Conservation (phyloP, 768 basidiomycete genomes). For the Lactarius sp. region DNA sequence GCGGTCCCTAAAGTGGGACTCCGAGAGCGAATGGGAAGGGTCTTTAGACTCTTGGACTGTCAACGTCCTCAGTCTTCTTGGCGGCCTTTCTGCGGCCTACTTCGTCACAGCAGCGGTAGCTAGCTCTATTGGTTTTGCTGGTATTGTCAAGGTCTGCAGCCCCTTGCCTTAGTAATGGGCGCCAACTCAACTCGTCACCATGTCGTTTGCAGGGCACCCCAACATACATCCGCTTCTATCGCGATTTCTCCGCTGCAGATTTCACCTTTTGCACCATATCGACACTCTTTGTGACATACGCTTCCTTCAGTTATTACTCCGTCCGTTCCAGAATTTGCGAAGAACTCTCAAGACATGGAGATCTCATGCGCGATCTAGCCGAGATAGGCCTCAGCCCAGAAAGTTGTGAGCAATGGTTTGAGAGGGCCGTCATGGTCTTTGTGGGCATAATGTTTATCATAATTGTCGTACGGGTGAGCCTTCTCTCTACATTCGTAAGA, state of each 20-base stretch:
- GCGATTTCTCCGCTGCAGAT: conserved; percentile 77
- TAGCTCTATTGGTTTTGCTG: conserved; percentile 58
- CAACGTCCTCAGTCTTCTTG: conserved; percentile 46
- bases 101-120: conserved; percentile 61
- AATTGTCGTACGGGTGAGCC: conserved; percentile 61
- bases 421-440: conserved; percentile 55
- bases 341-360: conserved; percentile 68
- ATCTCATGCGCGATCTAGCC: conserved; percentile 62
- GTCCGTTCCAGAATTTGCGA: conserved; percentile 64
- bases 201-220: conserved; percentile 46
- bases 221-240: conserved; percentile 69
- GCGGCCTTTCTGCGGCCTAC: conserved; percentile 60
- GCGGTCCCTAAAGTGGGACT: conserved; percentile 43
- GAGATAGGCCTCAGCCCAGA: conserved; percentile 72
- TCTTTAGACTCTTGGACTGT: conserved; percentile 38
- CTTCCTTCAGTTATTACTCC: conserved; percentile 48
- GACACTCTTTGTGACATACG: conserved; percentile 52
- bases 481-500: conserved; percentile 2
- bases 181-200: not conserved
- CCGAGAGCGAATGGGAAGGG: conserved; percentile 48
- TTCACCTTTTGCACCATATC: conserved; percentile 63
- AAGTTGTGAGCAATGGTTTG: conserved; percentile 78
- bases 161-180: conserved; percentile 23
- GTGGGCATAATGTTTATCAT: conserved; percentile 56
- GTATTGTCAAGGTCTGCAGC: conserved; percentile 55